Percentiles rank a stretch among this genome's conserved stretches.
These are phyloP conservation scores for Fusarium abutilonis DNA, from an alignment of 2,329 filamentous ascomycete species.

Conservation along the genomic window DNA sequence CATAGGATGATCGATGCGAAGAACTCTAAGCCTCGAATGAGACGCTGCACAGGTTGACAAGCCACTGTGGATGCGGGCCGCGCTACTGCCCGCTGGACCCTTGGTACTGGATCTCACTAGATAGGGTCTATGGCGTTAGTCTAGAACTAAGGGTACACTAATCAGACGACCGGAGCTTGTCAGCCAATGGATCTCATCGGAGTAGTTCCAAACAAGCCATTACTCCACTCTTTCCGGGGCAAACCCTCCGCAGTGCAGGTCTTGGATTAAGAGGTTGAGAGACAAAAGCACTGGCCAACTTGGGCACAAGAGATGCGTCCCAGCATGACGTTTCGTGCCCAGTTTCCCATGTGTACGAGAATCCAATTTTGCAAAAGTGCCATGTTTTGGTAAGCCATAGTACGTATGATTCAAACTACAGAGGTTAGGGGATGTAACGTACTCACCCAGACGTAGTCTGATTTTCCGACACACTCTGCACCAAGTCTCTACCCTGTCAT, in stretches of 20 bases:
- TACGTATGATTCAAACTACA: too few species aligned
- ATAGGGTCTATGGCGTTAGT: background rate
- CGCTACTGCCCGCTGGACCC: constrained; percentile 34
- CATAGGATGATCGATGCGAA: constrained; percentile 12
- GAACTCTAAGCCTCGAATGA: constrained; percentile 13
- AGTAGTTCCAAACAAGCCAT: constrained; percentile 1
- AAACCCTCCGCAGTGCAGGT: constrained; percentile 20
- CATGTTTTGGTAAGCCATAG: constrained; percentile 23
- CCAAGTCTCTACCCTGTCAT: constrained; percentile 23
- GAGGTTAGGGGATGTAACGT: background rate
- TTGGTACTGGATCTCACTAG: constrained; percentile 25
- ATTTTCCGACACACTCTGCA: constrained; percentile 8
- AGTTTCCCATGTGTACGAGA: constrained; percentile 34
- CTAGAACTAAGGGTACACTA: constrained; percentile 5
- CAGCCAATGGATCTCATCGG: constrained; percentile 7
- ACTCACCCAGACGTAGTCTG: background rate
- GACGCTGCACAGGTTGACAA: constrained; percentile 16
- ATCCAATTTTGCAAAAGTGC: constrained; percentile 38
- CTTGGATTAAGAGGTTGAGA: background rate
- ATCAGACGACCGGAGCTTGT: background rate
- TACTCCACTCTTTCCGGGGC: constrained; percentile 18
- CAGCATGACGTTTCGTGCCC: constrained; percentile 21
- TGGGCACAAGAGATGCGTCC: constrained; percentile 11
- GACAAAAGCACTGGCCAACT: constrained; percentile 7
- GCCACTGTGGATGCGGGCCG: constrained; percentile 19